phyloP scores from a whole-genome alignment of 169 alveolate genomes.

The Plasmodium cynomolgi region DNA sequence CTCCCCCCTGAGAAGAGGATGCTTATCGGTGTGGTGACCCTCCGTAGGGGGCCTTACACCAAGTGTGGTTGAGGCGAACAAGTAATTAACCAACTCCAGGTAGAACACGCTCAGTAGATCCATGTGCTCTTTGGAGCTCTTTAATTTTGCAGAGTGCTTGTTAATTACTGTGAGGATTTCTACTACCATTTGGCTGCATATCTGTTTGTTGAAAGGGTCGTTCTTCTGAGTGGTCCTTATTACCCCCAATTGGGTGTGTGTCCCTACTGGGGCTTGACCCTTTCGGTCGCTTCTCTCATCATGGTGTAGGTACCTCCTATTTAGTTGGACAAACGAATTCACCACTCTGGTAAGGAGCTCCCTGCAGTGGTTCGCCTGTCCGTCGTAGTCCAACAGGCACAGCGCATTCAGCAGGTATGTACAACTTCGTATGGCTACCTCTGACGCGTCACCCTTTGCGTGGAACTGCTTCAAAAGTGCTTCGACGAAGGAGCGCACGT shows the following conservation, averaged over 20 bases:
- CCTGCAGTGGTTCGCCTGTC: neutral
- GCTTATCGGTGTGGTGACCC: neutral
- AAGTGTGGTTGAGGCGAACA: neutral
- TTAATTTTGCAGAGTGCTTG: neutral
- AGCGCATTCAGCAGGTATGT: constrained; percentile 6
- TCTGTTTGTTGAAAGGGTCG: neutral
- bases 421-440: neutral
- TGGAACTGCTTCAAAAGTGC: neutral
- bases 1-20: neutral
- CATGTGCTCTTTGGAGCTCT: neutral
- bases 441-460: neutral
- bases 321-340: neutral
- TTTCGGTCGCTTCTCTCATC: neutral
- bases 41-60: neutral
- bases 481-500: constrained; percentile 7
- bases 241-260: neutral
- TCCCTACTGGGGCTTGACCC: neutral
- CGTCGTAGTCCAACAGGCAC: constrained; percentile 22
- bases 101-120: constrained; percentile 10
- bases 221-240: no score
- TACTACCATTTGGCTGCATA: constrained; percentile 13
- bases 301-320: neutral
- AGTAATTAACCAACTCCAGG: constrained; percentile 12
- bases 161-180: constrained; percentile 42
- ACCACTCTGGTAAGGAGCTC: neutral